Evolutionary conservation across 139 green algal genomes (phyloP).

Genomic region (Astrephomene gubernaculifera): DNA sequence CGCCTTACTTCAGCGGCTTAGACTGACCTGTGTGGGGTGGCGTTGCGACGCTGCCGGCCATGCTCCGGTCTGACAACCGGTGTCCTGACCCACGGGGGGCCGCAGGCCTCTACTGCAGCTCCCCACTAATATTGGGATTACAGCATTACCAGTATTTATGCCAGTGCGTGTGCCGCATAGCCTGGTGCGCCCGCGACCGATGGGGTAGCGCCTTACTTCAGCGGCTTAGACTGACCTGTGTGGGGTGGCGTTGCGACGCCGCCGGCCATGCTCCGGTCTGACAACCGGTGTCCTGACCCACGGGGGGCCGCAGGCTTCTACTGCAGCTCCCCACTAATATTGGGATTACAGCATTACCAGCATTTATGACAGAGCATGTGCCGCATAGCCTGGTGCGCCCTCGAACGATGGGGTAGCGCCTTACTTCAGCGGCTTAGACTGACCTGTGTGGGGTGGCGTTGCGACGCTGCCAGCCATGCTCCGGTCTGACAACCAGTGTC

Average conservation of each 20-base stretch:
- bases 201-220: slow-evolving; percentile 33
- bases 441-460: slow-evolving; percentile 3
- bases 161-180: background rate
- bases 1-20: slow-evolving; percentile 40
- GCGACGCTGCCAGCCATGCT: background rate
- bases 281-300: slow-evolving; percentile 39
- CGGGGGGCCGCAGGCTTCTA: background rate
- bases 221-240: slow-evolving; percentile 3
- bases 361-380: background rate
- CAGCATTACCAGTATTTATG: background rate
- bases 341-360: background rate
- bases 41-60: slow-evolving; percentile 4
- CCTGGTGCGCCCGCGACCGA: background rate
- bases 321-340: background rate
- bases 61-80: slow-evolving; percentile 29
- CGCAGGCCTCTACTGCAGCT: background rate
- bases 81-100: slow-evolving; percentile 37
- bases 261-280: slow-evolving; percentile 1
- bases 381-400: slow-evolving; percentile 20
- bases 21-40: background rate
- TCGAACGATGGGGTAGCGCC: background rate
- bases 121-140: slow-evolving; percentile 26
- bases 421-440: slow-evolving; percentile 31
- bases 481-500: slow-evolving; percentile 35
- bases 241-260: background rate